Percentiles rank a stretch among this genome's conserved stretches.
These are phyloP conservation scores for Ilyonectria destructans DNA, from an alignment of 2,329 filamentous ascomycete species.

Conservation along the genomic window DNA sequence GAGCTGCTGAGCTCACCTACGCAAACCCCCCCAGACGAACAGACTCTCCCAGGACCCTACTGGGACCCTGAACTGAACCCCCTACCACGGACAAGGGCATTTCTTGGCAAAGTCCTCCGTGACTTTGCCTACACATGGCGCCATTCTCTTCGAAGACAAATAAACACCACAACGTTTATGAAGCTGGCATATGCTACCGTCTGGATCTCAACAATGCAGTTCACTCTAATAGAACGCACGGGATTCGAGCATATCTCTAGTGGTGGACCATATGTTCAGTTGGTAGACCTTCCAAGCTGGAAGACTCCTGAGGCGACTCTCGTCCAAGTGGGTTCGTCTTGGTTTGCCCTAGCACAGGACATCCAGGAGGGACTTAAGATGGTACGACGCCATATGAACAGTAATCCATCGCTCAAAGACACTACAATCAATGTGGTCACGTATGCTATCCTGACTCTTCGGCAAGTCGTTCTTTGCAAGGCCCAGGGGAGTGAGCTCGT, in stretches of 20 bases:
- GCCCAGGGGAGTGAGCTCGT: constrained; percentile 4
- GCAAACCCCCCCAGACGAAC: background rate
- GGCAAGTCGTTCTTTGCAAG: constrained; percentile 35
- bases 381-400: constrained; percentile 32
- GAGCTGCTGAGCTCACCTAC: constrained; percentile 9
- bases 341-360: constrained; percentile 37
- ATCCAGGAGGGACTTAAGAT: constrained; percentile 34
- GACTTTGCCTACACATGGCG: constrained; percentile 44
- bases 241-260: constrained; percentile 34
- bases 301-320: constrained; percentile 27
- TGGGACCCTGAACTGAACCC: constrained; percentile 35
- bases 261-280: constrained; percentile 35
- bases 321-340: constrained; percentile 34
- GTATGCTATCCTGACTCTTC: constrained; percentile 39
- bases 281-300: constrained; percentile 38
- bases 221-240: constrained; percentile 29
- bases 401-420: background rate
- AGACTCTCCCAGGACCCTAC: constrained; percentile 26
- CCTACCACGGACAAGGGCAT: constrained; percentile 18
- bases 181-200: constrained; percentile 40
- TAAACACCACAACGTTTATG: constrained; percentile 37
- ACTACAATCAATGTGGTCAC: constrained; percentile 4
- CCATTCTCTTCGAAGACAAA: constrained; percentile 37
- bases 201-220: constrained; percentile 38
- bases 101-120: constrained; percentile 32